Evolutionary conservation across 2,329 filamentous ascomycete species (phyloP).

Genomic region (Akanthomyces muscarius): DNA sequence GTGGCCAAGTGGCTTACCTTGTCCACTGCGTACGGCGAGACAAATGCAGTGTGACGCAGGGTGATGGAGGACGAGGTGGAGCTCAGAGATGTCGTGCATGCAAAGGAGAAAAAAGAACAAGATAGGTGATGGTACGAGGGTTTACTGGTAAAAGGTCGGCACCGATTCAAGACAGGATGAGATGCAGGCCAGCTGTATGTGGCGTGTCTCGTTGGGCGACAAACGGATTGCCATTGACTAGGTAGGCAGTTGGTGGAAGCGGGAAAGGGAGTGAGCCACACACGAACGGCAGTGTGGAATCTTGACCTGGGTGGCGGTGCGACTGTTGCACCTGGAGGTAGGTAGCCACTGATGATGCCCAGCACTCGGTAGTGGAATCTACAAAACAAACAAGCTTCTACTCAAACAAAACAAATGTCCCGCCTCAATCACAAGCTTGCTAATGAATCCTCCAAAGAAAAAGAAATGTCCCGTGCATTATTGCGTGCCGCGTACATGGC

Average conservation of each 20-base stretch:
- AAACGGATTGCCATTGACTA: too few species aligned
- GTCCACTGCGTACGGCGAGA: not conserved
- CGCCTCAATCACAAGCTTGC: too few species aligned
- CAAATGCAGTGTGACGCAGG: not conserved
- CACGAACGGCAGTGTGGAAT: too few species aligned
- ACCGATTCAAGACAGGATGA: not conserved
- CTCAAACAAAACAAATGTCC: too few species aligned
- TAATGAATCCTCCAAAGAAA: too few species aligned
- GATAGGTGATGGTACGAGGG: not conserved
- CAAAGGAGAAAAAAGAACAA: not conserved
- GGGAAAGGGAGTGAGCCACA: not conserved
- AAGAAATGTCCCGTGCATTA: too few species aligned
- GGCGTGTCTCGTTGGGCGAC: not conserved
- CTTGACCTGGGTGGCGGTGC: too few species aligned
- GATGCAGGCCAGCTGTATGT: not conserved
- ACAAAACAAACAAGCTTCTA: too few species aligned
- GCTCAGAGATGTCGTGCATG: not conserved
- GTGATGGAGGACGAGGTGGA: not conserved
- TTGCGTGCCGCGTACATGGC: not conserved
- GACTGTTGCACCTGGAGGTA: too few species aligned
- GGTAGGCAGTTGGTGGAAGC: not conserved
- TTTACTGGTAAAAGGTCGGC: not conserved
- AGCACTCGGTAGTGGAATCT: too few species aligned
- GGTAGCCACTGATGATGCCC: too few species aligned
- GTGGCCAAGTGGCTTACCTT: not conserved